A percentile compares a stretch with the other conserved stretches of the same genome.
These are phyloP conservation scores for Malus sieversii DNA, from an alignment of 306 rosid species.

Conservation along the genomic window DNA sequence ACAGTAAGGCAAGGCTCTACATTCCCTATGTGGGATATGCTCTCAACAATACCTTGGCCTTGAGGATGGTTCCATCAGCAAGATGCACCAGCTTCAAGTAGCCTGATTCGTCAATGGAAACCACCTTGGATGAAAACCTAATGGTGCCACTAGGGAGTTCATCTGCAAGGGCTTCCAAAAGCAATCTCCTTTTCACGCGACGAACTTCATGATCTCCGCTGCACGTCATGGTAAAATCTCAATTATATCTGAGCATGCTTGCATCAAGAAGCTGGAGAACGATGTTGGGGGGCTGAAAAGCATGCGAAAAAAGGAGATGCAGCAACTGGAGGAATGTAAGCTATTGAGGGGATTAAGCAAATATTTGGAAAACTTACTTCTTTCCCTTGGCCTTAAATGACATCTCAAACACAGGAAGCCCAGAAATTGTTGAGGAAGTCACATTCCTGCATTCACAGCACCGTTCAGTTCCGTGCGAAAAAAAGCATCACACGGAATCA, in stretches of 20 bases:
- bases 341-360: background rate
- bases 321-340: too few species aligned
- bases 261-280: too few species aligned
- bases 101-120: constrained; percentile 55
- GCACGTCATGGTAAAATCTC: background rate
- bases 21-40: background rate
- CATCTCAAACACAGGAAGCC: constrained; percentile 28
- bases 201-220: constrained; percentile 41
- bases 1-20: background rate
- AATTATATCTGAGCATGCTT: background rate
- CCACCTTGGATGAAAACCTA: constrained; percentile 61
- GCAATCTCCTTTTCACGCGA: constrained; percentile 38
- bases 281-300: background rate
- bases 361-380: constrained; percentile 30
- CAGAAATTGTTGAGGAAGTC: constrained; percentile 36
- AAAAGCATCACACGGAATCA: too few species aligned
- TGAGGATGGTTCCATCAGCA: constrained; percentile 49
- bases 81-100: constrained; percentile 57
- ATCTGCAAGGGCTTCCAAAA: constrained; percentile 53
- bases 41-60: constrained; percentile 41
- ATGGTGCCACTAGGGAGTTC: constrained; percentile 66
- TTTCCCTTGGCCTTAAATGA: constrained; percentile 27
- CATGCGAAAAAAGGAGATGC: background rate
- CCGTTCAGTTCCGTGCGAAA: background rate
- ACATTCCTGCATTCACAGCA: constrained; percentile 34